A percentile compares a stretch with the other conserved stretches of the same genome.
phyloP scores from a whole-genome alignment of 2,329 filamentous ascomycete genomes.

The Pseudogymnoascus destructans region DNA sequence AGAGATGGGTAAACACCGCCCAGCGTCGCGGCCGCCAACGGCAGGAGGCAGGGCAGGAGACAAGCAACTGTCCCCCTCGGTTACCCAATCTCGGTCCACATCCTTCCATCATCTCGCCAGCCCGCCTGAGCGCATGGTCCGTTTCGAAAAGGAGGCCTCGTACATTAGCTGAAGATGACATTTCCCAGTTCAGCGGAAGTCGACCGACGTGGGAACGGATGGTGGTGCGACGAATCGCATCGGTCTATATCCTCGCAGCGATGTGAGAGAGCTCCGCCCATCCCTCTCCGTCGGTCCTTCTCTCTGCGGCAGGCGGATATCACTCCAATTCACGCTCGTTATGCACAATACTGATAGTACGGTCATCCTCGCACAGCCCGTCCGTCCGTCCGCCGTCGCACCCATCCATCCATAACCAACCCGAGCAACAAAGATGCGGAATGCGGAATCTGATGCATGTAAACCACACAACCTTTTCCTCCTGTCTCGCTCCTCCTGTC shows the following conservation, averaged over 20 bases:
- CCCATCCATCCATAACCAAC: not conserved
- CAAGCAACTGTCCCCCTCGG: no score
- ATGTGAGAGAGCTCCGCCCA: not conserved
- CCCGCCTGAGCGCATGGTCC: not conserved
- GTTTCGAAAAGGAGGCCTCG: not conserved
- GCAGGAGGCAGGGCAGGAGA: not conserved
- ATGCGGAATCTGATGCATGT: slow-evolving; percentile 1
- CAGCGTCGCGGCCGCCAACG: not conserved
- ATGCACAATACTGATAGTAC: not conserved
- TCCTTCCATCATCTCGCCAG: not conserved
- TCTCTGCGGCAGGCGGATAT: not conserved
- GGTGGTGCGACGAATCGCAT: not conserved
- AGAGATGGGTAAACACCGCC: not conserved
- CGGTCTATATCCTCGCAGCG: no score
- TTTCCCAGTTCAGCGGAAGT: not conserved
- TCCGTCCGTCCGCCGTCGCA: not conserved
- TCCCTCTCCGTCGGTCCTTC: not conserved
- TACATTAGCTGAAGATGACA: not conserved
- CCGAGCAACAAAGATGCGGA: not conserved
- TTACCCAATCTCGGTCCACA: not conserved
- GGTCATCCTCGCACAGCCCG: not conserved
- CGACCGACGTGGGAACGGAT: not conserved
- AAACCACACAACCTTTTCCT: not conserved
- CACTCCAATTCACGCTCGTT: not conserved
- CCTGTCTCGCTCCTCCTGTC: not conserved